Conservation (phyloP, 805 yeast genomes). For the Wickerhamomyces canadensis region DNA sequence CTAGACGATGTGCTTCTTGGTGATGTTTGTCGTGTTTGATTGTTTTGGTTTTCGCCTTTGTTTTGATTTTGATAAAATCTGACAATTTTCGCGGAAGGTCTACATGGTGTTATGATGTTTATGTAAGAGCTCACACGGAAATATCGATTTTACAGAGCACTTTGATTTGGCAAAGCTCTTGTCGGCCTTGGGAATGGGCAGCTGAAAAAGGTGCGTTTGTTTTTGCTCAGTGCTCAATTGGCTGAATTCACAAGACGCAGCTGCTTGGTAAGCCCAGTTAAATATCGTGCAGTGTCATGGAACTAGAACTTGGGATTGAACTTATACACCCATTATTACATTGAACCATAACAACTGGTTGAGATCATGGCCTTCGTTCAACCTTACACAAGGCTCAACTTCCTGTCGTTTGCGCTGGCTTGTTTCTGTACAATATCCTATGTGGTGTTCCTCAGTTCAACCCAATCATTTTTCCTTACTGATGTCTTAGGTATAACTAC, state of each 20-base stretch:
- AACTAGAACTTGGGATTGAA: no score
- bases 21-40: background rate
- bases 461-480: constrained; percentile 39
- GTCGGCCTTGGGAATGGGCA: no score
- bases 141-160: background rate
- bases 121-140: background rate
- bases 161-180: no score
- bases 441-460: constrained; percentile 36
- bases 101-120: constrained; percentile 10
- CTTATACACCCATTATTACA: background rate
- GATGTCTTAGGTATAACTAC: constrained; percentile 28
- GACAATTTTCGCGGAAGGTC: constrained; percentile 9
- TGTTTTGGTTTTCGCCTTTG: background rate
- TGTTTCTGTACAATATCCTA: constrained; percentile 37
- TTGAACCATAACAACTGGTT: no score
- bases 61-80: constrained; percentile 4
- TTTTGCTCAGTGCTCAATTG: no score
- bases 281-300: no score
- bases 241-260: no score
- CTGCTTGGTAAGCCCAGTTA: no score
- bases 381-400: constrained; percentile 22
- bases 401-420: constrained; percentile 29
- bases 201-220: no score
- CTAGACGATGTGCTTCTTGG: no score
- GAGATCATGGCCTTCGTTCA: background rate